Evolutionary conservation across 2,329 filamentous ascomycete species (phyloP).

Genomic region (Fusarium bulbicola): DNA sequence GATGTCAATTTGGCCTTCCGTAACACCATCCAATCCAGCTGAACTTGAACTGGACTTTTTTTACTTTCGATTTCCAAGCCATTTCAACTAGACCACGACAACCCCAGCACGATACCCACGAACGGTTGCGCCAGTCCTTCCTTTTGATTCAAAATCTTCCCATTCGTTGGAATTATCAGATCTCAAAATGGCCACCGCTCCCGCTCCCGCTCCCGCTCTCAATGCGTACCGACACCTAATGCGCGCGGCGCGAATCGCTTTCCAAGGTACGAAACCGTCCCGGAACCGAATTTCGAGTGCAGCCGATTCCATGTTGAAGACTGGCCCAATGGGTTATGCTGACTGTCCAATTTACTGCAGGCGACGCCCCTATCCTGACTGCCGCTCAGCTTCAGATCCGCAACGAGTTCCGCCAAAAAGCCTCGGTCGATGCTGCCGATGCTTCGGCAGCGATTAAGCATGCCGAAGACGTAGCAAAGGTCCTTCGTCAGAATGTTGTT

Average conservation of each 20-base stretch:
- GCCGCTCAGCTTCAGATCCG: conserved; percentile 80
- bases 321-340: not conserved
- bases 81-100: not conserved
- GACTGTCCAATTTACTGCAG: conserved; percentile 54
- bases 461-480: conserved; percentile 82
- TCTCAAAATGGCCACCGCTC: conserved; percentile 43
- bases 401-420: conserved; percentile 75
- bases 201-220: conserved; percentile 64
- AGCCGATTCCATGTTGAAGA: too few relatives aligned
- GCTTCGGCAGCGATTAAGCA: conserved; percentile 74
- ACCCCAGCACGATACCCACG: not conserved
- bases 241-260: conserved; percentile 83
- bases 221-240: conserved; percentile 83
- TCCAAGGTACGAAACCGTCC: conserved; percentile 69
- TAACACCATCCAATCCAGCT: not conserved
- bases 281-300: not conserved
- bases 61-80: conserved; percentile 12
- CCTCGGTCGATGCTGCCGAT: conserved; percentile 64
- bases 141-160: too few relatives aligned
- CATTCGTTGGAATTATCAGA: not conserved
- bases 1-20: too few relatives aligned
- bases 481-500: conserved; percentile 86
- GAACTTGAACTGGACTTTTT: conserved; percentile 18
- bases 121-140: not conserved
- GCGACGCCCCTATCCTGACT: conserved; percentile 72